Evolutionary conservation across 1,284 basidiomycete genomes (phyloP).

Genomic region (Puccinia novopanici): DNA sequence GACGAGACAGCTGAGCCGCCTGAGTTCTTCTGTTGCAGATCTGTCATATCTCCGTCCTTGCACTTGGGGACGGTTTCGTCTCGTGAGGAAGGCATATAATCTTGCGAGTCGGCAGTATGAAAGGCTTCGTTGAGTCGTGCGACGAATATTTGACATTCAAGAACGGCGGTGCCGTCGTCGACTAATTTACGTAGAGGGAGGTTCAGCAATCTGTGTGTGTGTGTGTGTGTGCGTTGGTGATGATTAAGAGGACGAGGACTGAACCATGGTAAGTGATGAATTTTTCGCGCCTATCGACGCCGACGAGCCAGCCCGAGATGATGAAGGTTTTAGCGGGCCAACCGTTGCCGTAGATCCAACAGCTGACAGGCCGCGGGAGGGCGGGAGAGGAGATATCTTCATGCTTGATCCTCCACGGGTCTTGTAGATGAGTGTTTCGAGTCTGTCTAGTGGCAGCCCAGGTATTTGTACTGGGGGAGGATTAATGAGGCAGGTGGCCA

Average conservation of each 20-base stretch:
- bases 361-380: not conserved
- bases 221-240: too few relatives aligned
- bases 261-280: slow-evolving; percentile 30
- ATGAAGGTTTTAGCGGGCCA: slow-evolving; percentile 32
- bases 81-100: not conserved
- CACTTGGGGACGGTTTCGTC: not conserved
- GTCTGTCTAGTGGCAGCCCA: slow-evolving; percentile 17
- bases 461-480: not conserved
- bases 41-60: not conserved
- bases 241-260: not conserved
- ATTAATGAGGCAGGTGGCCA: slow-evolving; percentile 38
- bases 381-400: not conserved
- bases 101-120: not conserved
- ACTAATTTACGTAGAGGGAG: not conserved
- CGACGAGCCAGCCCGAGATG: slow-evolving; percentile 42
- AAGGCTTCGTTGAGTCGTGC: slow-evolving; percentile 10
- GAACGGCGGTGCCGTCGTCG: slow-evolving; percentile 40
- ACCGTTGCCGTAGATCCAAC: slow-evolving; percentile 30
- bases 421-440: not conserved
- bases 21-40: too few relatives aligned
- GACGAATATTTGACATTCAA: slow-evolving; percentile 33
- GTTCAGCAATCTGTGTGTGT: not conserved
- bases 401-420: slow-evolving; percentile 25
- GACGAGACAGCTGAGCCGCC: too few relatives aligned
- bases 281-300: slow-evolving; percentile 34